phyloP scores from a whole-genome alignment of 495 filamentous ascomycete genomes.

The Aspergillus ostianus region DNA sequence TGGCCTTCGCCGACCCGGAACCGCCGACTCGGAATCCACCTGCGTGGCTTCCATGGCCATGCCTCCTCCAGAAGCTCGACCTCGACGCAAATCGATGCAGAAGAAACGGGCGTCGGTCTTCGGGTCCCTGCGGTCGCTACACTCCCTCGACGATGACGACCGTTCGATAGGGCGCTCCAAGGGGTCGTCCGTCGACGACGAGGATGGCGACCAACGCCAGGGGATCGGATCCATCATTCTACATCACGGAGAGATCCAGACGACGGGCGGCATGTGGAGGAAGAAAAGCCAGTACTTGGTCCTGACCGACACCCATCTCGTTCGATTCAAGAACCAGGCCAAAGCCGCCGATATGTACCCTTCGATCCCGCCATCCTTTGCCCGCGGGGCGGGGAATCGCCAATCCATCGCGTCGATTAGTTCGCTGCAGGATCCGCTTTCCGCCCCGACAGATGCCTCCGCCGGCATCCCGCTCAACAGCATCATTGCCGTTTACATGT shows the following conservation, averaged over 20 bases:
- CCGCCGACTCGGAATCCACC: slow-evolving; percentile 28
- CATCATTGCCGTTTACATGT: slow-evolving; percentile 72
- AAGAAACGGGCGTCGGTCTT: slow-evolving; percentile 55
- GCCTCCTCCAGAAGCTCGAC: slow-evolving; percentile 30
- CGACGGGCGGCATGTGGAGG: slow-evolving; percentile 74
- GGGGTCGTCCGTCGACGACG: slow-evolving; percentile 33
- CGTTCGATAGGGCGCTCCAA: slow-evolving; percentile 34
- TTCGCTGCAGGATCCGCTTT: slow-evolving; percentile 59
- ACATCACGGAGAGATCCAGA: slow-evolving; percentile 76
- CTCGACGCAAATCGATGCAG: slow-evolving; percentile 45
- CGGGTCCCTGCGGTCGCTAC: slow-evolving; percentile 55
- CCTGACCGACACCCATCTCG: slow-evolving; percentile 78
- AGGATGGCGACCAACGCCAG: slow-evolving; percentile 29
- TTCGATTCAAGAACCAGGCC: slow-evolving; percentile 75
- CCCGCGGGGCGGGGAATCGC: slow-evolving; percentile 41
- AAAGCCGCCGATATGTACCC: slow-evolving; percentile 67
- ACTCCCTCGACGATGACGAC: slow-evolving; percentile 52
- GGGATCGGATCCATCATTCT: slow-evolving; percentile 50
- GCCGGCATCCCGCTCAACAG: slow-evolving; percentile 64
- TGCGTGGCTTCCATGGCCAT: slow-evolving; percentile 23
- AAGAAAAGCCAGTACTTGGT: slow-evolving; percentile 88
- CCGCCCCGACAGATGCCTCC: slow-evolving; percentile 46
- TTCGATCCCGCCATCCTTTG: slow-evolving; percentile 46
- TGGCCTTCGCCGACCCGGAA: slow-evolving; percentile 32
- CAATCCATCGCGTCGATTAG: slow-evolving; percentile 58